phyloP scores from a whole-genome alignment of 176 grass and related monocot genomes.

The Triticum urartu region DNA sequence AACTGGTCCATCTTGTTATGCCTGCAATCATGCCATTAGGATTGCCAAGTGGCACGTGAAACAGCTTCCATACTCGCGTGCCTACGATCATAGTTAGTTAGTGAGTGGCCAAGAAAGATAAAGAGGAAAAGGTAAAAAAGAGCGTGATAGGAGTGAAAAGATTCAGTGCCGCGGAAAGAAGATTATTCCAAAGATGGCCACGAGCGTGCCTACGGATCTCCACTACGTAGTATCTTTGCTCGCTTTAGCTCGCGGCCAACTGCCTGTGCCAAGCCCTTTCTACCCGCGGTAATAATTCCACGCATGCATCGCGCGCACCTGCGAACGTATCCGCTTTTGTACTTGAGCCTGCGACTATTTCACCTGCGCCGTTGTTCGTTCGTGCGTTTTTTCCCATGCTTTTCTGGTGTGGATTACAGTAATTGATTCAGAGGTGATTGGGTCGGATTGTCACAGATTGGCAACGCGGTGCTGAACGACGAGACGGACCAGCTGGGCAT shows the following conservation, averaged over 20 bases:
- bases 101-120: conserved; percentile 37
- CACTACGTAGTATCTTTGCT: not conserved
- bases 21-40: conserved; percentile 25
- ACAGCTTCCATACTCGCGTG: conserved; percentile 17
- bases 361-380: not conserved
- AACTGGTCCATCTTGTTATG: not conserved
- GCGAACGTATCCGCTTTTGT: not conserved
- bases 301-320: not conserved
- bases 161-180: conserved; percentile 29
- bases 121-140: conserved; percentile 26
- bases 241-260: not conserved
- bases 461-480: conserved; percentile 94
- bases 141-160: not conserved
- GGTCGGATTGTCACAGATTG: conserved; percentile 41
- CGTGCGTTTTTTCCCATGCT: too few relatives aligned
- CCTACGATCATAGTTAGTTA: not conserved
- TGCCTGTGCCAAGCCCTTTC: not conserved
- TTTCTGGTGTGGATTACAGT: not conserved
- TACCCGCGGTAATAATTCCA: conserved; percentile 14
- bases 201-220: conserved; percentile 25
- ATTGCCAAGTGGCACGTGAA: not conserved
- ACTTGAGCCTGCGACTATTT: not conserved
- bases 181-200: conserved; percentile 28
- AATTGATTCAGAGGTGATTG: not conserved
- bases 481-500: conserved; percentile 88